Evolutionary conservation across 306 rosid species (phyloP).

Genomic region (Vigna nakashimae): DNA sequence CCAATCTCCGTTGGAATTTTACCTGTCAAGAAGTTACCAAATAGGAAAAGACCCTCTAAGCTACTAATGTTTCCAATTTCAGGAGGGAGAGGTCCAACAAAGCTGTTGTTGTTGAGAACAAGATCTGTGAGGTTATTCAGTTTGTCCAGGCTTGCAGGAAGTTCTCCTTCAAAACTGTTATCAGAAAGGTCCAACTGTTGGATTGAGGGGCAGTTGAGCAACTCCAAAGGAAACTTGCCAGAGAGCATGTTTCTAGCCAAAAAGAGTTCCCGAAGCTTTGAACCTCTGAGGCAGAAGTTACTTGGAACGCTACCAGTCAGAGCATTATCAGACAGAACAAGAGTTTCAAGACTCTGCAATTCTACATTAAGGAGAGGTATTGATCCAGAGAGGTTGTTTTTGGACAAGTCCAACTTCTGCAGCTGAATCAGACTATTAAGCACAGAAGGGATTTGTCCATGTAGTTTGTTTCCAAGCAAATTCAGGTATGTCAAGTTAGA

Average conservation of each 20-base stretch:
- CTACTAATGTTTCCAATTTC: conserved; percentile 76
- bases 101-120: conserved; percentile 86
- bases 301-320: conserved; percentile 75
- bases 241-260: conserved; percentile 76
- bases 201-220: conserved; percentile 72
- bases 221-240: conserved; percentile 73
- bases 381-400: conserved; percentile 79
- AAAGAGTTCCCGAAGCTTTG: conserved; percentile 69
- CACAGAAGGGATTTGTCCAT: conserved; percentile 74
- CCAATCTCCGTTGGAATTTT: conserved; percentile 81
- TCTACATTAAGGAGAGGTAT: conserved; percentile 53
- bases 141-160: conserved; percentile 65
- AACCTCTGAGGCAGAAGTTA: conserved; percentile 66
- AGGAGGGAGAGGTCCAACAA: conserved; percentile 71
- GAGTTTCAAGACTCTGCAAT: conserved; percentile 58
- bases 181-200: conserved; percentile 90
- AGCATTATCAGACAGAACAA: conserved; percentile 80
- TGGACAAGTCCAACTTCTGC: conserved; percentile 80
- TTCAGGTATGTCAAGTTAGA: conserved; percentile 73
- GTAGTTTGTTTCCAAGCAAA: conserved; percentile 79
- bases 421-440: conserved; percentile 68
- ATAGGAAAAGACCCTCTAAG: conserved; percentile 70
- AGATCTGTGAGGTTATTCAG: conserved; percentile 76
- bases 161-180: conserved; percentile 72
- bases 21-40: conserved; percentile 76